Percentiles rank a stretch among this genome's conserved stretches.
phyloP scores from a whole-genome alignment of 495 filamentous ascomycete genomes.

The Penicillium subrubescens region DNA sequence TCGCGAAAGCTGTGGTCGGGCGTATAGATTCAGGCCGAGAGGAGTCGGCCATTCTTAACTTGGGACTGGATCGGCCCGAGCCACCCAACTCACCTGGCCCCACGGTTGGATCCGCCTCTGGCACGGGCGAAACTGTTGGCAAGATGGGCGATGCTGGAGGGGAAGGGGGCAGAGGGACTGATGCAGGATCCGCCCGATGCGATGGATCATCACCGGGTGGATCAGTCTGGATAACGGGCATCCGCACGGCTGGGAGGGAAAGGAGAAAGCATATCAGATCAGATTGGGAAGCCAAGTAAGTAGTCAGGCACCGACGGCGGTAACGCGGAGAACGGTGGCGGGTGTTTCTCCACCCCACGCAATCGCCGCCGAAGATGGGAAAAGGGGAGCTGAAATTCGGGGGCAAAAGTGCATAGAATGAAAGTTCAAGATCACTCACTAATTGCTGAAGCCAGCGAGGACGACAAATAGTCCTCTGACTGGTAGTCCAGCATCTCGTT shows the following conservation, averaged over 20 bases:
- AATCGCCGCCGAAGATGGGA: slow-evolving; percentile 5
- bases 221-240: slow-evolving; percentile 30
- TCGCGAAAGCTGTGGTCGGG: slow-evolving; percentile 10
- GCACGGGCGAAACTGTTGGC: neutral
- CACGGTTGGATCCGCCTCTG: slow-evolving; percentile 14
- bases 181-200: slow-evolving; percentile 26
- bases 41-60: slow-evolving; percentile 27
- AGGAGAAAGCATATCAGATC: slow-evolving; percentile 9
- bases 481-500: slow-evolving; percentile 47
- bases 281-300: slow-evolving; percentile 25
- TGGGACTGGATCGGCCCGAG: slow-evolving; percentile 42
- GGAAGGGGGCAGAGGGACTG: slow-evolving; percentile 32
- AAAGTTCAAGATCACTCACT: slow-evolving; percentile 34
- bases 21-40: slow-evolving; percentile 22
- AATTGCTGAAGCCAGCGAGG: slow-evolving; percentile 35
- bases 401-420: slow-evolving; percentile 3
- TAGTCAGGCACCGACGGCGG: slow-evolving; percentile 19
- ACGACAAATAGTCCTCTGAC: slow-evolving; percentile 34
- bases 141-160: slow-evolving; percentile 24
- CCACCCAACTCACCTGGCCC: slow-evolving; percentile 47
- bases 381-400: neutral
- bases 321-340: neutral
- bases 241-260: slow-evolving; percentile 29
- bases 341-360: slow-evolving; percentile 11
- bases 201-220: slow-evolving; percentile 38